Evolutionary conservation across 169 alveolate species (phyloP), one percentile per base, ranked within the genome.

Genomic region (Plasmodium berghei): DNA sequence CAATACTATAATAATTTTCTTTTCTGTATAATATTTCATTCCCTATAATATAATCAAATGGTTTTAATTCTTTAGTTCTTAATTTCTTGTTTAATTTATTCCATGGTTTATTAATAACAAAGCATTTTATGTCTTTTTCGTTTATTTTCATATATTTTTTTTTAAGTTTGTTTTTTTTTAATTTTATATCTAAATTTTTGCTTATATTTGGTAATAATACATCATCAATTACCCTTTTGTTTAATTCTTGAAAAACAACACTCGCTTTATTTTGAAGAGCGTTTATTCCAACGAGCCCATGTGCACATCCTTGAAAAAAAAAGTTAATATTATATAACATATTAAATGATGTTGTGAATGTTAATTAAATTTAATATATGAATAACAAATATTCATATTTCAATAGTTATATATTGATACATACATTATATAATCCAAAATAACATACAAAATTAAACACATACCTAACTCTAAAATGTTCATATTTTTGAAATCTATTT

Each of bases 21-120:
- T 69, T 69, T 69, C 90, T 83, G 55, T 83, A 83, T 83, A 83
- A 83, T 69, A 83, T 83, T 52, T 83, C 90, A 45, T 83, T 83
- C 58, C 90, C 90, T 56, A 83, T 18, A 26, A 83, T 83, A 69
- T 56, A 83, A 56, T 83, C 86, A 83, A 83, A 83, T 24, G 73
- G 52, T 16, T 55, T 66, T n/a, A 83, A 69, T 54, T 83, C 34
- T 28, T 67, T 67, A 40, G 67, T 70, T 42, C 42, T 20, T 42
- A 83, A 67, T 83, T 49, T 59, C 22, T 67, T 58, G 70, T 83
- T 83, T 24, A 83, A 58, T 54, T 83, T 70, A 18, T 67, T 42
- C 90, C 90, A 83, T 58, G 83, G 55, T 69, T 69, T 83, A 69
- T 83, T 83, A 62, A 83, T 56, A 42, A 83, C 16, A 24, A 28